These are phyloP conservation scores for Neurospora sublineolata DNA, from an alignment of 495 filamentous ascomycete species.

Conservation along the genomic window DNA sequence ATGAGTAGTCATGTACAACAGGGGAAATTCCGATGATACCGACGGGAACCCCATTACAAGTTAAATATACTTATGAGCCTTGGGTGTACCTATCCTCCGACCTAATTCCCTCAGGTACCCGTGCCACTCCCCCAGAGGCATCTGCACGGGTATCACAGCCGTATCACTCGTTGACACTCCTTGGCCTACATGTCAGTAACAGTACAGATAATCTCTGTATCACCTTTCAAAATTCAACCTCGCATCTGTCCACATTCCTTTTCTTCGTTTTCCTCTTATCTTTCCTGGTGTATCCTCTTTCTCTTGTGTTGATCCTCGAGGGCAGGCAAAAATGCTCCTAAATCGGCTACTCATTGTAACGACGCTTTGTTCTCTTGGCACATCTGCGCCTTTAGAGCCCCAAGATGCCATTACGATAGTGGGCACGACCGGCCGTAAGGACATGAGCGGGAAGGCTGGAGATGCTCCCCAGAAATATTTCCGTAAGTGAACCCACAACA, in stretches of 20 bases:
- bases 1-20: not conserved
- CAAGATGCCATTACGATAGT: not conserved
- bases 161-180: not conserved
- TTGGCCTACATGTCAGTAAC: not conserved
- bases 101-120: not conserved
- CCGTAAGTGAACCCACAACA: slow-evolving; percentile 31
- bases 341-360: not conserved
- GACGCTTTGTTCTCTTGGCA: not conserved
- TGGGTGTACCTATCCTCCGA: not conserved
- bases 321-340: not conserved
- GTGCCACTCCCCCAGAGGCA: not conserved
- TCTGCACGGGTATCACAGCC: not conserved
- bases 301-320: not conserved
- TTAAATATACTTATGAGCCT: not conserved
- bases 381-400: not conserved
- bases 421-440: slow-evolving; percentile 15
- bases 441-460: slow-evolving; percentile 34
- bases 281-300: not conserved
- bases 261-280: not conserved
- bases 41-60: not conserved
- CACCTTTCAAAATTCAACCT: not conserved
- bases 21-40: not conserved
- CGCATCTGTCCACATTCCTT: not conserved
- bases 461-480: slow-evolving; percentile 48
- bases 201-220: not conserved